Conservation (phyloP, 1,284 basidiomycete genomes). For the Rhodotorula mucilaginosa region DNA sequence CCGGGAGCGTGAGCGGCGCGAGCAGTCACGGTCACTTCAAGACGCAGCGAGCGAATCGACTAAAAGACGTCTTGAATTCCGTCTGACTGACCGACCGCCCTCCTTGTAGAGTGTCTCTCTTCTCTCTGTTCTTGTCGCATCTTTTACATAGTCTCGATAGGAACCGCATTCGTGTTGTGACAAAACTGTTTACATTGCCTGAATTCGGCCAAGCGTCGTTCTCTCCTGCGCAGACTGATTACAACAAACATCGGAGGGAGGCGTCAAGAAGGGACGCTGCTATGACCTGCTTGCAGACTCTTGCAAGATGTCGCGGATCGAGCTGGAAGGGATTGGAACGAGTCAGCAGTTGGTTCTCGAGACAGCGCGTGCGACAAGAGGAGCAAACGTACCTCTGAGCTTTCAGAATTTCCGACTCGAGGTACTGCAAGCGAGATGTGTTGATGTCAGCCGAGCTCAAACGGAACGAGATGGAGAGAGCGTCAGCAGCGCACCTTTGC, state of each 20-base stretch:
- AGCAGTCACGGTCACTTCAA: not conserved
- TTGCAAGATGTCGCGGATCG: conserved; percentile 35
- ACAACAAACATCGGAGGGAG: not conserved
- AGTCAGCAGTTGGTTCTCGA: not conserved
- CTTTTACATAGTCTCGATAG: no score
- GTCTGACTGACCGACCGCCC: no score
- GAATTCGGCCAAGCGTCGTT: no score
- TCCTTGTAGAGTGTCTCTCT: no score
- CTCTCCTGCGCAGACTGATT: not conserved
- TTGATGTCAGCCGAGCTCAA: not conserved
- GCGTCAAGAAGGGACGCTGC: not conserved
- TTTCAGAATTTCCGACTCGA: conserved; percentile 32
- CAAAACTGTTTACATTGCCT: no score
- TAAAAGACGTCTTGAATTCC: no score
- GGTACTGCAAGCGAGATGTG: conserved; percentile 20
- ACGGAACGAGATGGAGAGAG: accelerated
- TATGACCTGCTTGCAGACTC: conserved; percentile 9
- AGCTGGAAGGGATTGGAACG: conserved; percentile 6
- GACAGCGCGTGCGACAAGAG: not conserved
- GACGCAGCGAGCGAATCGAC: no score
- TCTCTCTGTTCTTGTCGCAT: no score
- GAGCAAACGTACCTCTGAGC: conserved; percentile 29
- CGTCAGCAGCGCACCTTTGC: conserved; percentile 25
- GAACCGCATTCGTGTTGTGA: no score
- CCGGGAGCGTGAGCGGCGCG: not conserved